These are phyloP conservation scores for Solanum aculeatissimum DNA, from an alignment of 305 asterid species.

Conservation along the genomic window DNA sequence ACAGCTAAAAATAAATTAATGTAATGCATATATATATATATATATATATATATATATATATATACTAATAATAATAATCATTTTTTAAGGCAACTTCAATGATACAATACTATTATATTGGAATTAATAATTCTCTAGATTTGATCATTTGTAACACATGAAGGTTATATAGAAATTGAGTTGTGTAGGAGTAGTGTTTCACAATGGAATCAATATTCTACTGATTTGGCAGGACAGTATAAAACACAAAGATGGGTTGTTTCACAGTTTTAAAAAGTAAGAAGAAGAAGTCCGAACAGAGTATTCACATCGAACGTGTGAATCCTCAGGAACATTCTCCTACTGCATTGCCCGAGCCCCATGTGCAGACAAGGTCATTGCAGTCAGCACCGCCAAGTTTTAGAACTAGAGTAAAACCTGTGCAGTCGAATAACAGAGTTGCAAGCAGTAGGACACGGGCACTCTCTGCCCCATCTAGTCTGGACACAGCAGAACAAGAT, in stretches of 20 bases:
- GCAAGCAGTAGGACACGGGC: constrained; percentile 48
- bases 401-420: constrained; percentile 56
- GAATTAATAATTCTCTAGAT: background rate
- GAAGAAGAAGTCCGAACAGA: constrained; percentile 63
- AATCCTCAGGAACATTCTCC: constrained; percentile 65
- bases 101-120: background rate
- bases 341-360: constrained; percentile 75
- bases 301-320: constrained; percentile 32
- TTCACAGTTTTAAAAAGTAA: constrained; percentile 64
- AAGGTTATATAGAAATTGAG: background rate
- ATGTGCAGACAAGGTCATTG: constrained; percentile 40
- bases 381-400: constrained; percentile 98
- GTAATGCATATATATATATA: no score
- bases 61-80: background rate
- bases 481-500: constrained; percentile 63
- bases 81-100: background rate
- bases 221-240: constrained; percentile 14
- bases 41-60: no score
- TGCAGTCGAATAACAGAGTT: constrained; percentile 27
- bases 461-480: constrained; percentile 86
- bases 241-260: constrained; percentile 62
- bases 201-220: background rate
- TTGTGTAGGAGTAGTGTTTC: background rate
- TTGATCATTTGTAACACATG: background rate
- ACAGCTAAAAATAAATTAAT: no score